phyloP scores from a whole-genome alignment of 495 filamentous ascomycete genomes.

The Usnea hakonensis region DNA sequence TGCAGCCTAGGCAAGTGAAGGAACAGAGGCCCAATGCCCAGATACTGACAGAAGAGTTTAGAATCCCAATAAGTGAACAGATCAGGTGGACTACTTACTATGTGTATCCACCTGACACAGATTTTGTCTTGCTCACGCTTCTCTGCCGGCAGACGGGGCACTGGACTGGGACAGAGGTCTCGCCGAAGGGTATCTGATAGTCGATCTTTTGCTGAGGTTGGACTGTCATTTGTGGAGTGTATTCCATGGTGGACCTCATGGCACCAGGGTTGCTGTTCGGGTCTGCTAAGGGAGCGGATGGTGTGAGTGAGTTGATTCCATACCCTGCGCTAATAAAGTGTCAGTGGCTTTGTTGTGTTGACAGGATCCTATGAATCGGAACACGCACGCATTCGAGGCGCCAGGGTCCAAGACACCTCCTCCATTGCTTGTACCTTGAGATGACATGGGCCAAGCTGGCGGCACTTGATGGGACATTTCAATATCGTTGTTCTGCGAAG shows the following conservation, averaged over 20 bases:
- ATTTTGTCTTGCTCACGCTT: background rate
- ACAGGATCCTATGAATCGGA: background rate
- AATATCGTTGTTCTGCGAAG: too few relatives aligned
- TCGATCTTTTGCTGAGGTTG: background rate
- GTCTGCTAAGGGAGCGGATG: background rate
- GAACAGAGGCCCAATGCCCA: background rate
- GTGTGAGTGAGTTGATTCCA: background rate
- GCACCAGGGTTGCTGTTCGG: background rate
- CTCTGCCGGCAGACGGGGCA: background rate
- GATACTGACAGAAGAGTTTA: background rate
- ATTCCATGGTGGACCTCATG: too few relatives aligned
- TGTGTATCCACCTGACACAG: background rate
- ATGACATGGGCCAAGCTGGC: too few relatives aligned
- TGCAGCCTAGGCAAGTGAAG: background rate
- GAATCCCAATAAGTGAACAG: background rate
- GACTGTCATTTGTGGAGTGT: too few relatives aligned
- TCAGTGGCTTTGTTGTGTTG: too few relatives aligned
- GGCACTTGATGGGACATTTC: too few relatives aligned
- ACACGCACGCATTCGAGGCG: background rate
- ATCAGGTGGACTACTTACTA: background rate
- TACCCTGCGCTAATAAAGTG: background rate
- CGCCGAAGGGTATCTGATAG: background rate
- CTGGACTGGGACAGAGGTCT: background rate
- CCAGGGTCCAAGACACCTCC: background rate
- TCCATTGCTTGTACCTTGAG: too few relatives aligned